Evolutionary conservation across 768 basidiomycete genomes (phyloP), one percentile per base, ranked within the genome.

Genomic region (Lactarius hatsudake): DNA sequence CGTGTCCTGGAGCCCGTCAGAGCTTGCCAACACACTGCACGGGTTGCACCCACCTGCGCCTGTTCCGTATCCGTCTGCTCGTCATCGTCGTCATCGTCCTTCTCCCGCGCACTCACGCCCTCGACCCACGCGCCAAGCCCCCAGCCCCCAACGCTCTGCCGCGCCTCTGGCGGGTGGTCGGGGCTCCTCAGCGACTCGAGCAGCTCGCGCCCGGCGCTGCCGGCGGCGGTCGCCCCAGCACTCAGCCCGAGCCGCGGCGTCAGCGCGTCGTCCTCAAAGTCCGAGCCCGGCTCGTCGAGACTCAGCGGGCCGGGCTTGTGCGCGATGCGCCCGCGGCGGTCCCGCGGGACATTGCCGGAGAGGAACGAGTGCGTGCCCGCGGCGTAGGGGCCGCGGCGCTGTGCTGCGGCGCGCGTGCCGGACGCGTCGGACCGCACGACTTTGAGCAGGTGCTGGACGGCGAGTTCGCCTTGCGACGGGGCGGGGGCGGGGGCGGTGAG

Each of bases 311-410:
- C 72, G 40, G 53, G 71, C 48, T 68, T 86, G 84, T 67, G 80
- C 23, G 86, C 89, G 65, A 93, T 87, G 26, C 91, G 84, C 13
- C 92, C 92, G 42, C 92, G 81, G 28, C 92, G 81, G 74, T 94
- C 93, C 61, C 92, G 83, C 28, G 93, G 92, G 13, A 84, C 78
- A 8, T 87, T 88, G 3, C 86, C 89, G 6, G 87, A 87, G 30
- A 92, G 78, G 78, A 93, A 93, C 55, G 84, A 88, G 0, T 88
- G 87, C 0, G 87, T 81, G 68, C 81, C 81, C 38, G 78, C 70
- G 54, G 48, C 76, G 64, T 28, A 74, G 55, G 72, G 40, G 53
- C 57, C 55, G n/a, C 67, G 26, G 3, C 51, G 64, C 56, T 60
- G 71, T 63, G 61, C 66, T 40, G 65, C 63, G 45, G 54, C 69